phyloP scores from a whole-genome alignment of 2,329 filamentous ascomycete genomes.

The Lachnellula cervina region DNA sequence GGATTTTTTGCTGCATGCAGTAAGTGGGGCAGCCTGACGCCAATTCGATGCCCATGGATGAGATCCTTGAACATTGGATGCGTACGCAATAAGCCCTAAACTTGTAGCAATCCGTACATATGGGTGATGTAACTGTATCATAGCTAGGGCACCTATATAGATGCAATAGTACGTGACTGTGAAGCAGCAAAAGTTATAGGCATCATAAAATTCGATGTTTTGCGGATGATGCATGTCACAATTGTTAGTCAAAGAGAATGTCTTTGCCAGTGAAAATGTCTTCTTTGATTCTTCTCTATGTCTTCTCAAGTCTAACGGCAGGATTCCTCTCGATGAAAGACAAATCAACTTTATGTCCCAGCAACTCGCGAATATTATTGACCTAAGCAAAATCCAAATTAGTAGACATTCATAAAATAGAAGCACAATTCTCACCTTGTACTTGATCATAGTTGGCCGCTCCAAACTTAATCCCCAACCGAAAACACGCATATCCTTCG shows the following conservation, averaged over 20 bases:
- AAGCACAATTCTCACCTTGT: constrained; percentile 23
- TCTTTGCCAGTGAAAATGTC: not conserved
- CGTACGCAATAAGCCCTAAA: not conserved
- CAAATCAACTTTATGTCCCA: constrained; percentile 94
- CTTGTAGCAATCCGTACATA: not conserved
- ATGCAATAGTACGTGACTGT: too few relatives aligned
- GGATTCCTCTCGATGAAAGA: constrained; percentile 89
- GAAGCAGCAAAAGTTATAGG: too few relatives aligned
- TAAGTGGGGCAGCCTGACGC: not conserved
- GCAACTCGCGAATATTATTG: constrained; percentile 48
- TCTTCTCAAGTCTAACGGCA: constrained; percentile 66
- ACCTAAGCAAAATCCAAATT: constrained; percentile 34
- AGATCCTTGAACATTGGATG: not conserved
- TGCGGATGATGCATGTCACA: too few relatives aligned
- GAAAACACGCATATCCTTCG: constrained; percentile 87
- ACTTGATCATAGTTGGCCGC: constrained; percentile 75
- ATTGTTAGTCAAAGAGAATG: too few relatives aligned
- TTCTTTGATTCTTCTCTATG: constrained; percentile 20
- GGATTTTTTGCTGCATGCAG: constrained; percentile 6
- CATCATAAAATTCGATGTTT: too few relatives aligned
- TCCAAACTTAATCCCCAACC: constrained; percentile 91
- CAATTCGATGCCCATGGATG: not conserved
- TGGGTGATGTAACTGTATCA: too few relatives aligned
- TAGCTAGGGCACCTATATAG: too few relatives aligned
- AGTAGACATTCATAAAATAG: constrained; percentile 1